Evolutionary conservation across 139 green algal species (phyloP), one percentile per base, ranked within the genome.

Genomic region (Tetraselmis chui): DNA sequence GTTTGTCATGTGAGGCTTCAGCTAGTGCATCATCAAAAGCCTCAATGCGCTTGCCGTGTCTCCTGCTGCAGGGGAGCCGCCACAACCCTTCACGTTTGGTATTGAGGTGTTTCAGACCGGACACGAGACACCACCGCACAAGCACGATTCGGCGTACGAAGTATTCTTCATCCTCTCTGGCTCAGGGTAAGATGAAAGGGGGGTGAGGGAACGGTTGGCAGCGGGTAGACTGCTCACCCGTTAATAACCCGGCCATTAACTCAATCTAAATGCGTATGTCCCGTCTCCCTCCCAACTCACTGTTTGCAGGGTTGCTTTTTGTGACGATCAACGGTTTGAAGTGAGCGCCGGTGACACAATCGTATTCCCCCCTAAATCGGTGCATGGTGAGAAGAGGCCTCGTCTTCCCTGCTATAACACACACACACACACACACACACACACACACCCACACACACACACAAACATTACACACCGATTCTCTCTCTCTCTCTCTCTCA

Each of bases 161-260:
- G 84, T 97, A 2, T 97, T 97, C 85, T 94, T 97, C 79, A 91
- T 97, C 32, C 82, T 97, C 31, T 85, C 85, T 1, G 94, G 88
- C 79, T 29, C 31, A 24, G 77, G 77, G 31, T 67, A 18, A 5
- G 45, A n/a, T n/a, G n/a, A n/a, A n/a, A n/a, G n/a, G n/a, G n/a
- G n/a, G n/a, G n/a, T n/a, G n/a, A n/a, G n/a, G n/a, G n/a, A n/a
- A n/a, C n/a, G n/a, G n/a, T n/a, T n/a, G n/a, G n/a, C n/a, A n/a
- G 45, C 45, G 45, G 45, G 11, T 67, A 67, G 18, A 67, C 45
- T 5, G 45, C 45, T 67, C 45, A 67, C 5, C 45, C 45, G 45
- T 67, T 5, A 67, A 5, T 18, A 67, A 18, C 11, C 45, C 18
- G 18, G 45, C 45, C 18, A 18, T 67, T 5, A 18, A 67, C 45